Conservation (phyloP, 805 yeast species). For the Saccharomycodes ludwigii region DNA sequence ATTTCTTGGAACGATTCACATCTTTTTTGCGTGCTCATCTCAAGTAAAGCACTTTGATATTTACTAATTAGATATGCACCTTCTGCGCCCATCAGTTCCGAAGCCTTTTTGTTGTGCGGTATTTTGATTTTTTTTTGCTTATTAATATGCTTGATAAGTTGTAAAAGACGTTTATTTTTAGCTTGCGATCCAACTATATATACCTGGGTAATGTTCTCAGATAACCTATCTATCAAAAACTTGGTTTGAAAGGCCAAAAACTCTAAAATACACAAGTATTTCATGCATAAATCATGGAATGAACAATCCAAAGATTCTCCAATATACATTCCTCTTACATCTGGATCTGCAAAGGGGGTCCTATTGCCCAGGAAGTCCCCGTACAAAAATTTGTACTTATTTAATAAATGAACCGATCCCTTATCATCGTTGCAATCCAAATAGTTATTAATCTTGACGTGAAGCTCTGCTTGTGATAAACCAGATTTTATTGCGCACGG, state of each 20-base stretch:
- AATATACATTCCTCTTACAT: slow-evolving; percentile 35
- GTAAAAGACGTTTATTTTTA: slow-evolving; percentile 30
- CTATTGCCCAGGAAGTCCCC: slow-evolving; percentile 51
- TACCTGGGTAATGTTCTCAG: slow-evolving; percentile 21
- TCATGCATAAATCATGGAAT: slow-evolving; percentile 24
- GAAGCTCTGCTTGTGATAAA: neutral
- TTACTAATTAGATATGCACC: slow-evolving; percentile 15
- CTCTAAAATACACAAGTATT: slow-evolving; percentile 36
- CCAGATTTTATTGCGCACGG: slow-evolving; percentile 17
- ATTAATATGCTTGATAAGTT: slow-evolving; percentile 19
- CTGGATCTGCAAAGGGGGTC: slow-evolving; percentile 39
- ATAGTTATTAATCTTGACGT: neutral
- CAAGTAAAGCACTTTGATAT: neutral
- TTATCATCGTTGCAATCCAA: slow-evolving; percentile 1
- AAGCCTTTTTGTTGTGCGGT: slow-evolving; percentile 8
- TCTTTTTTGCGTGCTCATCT: no score
- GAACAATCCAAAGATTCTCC: slow-evolving; percentile 33
- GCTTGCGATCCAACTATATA: slow-evolving; percentile 45
- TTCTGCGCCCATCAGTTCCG: slow-evolving; percentile 13
- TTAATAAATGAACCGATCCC: slow-evolving; percentile 16
- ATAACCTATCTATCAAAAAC: slow-evolving; percentile 26
- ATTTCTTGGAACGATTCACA: no score
- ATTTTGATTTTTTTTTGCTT: slow-evolving; percentile 6
- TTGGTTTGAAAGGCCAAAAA: slow-evolving; percentile 39
- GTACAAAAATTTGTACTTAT: slow-evolving; percentile 31